phyloP scores from a whole-genome alignment of 768 basidiomycete genomes.

The Suillus brevipes region DNA sequence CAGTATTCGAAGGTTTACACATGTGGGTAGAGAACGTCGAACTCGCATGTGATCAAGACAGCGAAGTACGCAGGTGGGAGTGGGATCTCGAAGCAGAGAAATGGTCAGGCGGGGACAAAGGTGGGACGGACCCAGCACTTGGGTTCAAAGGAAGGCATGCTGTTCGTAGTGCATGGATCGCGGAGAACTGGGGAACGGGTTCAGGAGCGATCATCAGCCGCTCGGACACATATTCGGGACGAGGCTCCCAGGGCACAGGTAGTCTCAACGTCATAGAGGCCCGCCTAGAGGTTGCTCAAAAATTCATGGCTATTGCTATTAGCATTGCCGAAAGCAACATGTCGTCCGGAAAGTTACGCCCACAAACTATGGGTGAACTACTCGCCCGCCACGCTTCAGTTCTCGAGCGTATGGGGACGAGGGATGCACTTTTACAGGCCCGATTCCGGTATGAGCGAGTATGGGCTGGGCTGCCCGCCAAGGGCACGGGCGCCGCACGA shows the following conservation, averaged over 20 bases:
- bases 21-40: constrained; percentile 63
- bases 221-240: constrained; percentile 37
- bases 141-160: constrained; percentile 61
- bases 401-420: constrained; percentile 61
- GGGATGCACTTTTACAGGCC: constrained; percentile 51
- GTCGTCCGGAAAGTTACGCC: constrained; percentile 42
- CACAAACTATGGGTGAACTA: constrained; percentile 56
- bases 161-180: constrained; percentile 72
- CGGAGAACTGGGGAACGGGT: constrained; percentile 62
- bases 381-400: constrained; percentile 53
- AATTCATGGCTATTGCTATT: constrained; percentile 52
- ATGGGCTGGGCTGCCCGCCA: constrained; percentile 47
- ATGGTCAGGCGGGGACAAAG: constrained; percentile 58
- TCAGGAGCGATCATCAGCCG: constrained; percentile 38
- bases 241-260: constrained; percentile 32
- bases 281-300: constrained; percentile 53
- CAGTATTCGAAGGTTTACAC: constrained; percentile 58
- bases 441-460: constrained; percentile 56
- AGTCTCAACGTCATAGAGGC: constrained; percentile 51
- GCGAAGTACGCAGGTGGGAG: constrained; percentile 58
- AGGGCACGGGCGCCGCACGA: constrained; percentile 48
- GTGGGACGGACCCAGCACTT: constrained; percentile 74
- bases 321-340: constrained; percentile 43
- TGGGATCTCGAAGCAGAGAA: constrained; percentile 64
- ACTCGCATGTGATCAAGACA: constrained; percentile 47